These are phyloP conservation scores for Blastomyces gilchristii DNA, from an alignment of 2,329 filamentous ascomycete genomes.

Conservation along the genomic window DNA sequence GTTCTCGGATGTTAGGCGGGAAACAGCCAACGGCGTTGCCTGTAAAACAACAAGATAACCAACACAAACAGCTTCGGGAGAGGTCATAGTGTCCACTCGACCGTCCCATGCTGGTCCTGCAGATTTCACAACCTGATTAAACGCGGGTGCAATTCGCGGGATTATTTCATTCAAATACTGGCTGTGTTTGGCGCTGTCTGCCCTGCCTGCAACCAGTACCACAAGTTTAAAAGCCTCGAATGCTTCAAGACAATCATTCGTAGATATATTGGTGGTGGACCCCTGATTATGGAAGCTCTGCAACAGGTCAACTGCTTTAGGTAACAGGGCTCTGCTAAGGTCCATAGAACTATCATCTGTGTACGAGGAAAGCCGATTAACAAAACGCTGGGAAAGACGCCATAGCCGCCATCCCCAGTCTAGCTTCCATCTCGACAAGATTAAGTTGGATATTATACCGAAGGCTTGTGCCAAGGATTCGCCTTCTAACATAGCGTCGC, in stretches of 20 bases:
- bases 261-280: slow-evolving; percentile 13
- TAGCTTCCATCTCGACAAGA: slow-evolving; percentile 24
- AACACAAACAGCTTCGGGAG: slow-evolving; percentile 20
- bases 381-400: slow-evolving; percentile 28
- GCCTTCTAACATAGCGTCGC: slow-evolving; percentile 10
- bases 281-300: slow-evolving; percentile 22
- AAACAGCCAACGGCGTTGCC: slow-evolving; percentile 24
- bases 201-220: slow-evolving; percentile 20
- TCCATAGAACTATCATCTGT: slow-evolving; percentile 17
- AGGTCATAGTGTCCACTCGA: slow-evolving; percentile 27
- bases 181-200: slow-evolving; percentile 13
- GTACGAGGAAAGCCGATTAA: slow-evolving; percentile 23
- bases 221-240: slow-evolving; percentile 31
- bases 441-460: slow-evolving; percentile 14
- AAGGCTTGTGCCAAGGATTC: slow-evolving; percentile 7
- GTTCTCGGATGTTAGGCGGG: slow-evolving; percentile 22
- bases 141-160: neutral
- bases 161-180: slow-evolving; percentile 20
- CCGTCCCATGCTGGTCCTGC: slow-evolving; percentile 30
- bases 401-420: slow-evolving; percentile 36
- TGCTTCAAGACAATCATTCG: slow-evolving; percentile 26
- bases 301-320: slow-evolving; percentile 23
- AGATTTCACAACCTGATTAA: slow-evolving; percentile 20
- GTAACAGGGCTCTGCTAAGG: slow-evolving; percentile 19
- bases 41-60: slow-evolving; percentile 29